Conservation (phyloP, 352 stramenopile genomes). For the Sclerospora graminicola region DNA sequence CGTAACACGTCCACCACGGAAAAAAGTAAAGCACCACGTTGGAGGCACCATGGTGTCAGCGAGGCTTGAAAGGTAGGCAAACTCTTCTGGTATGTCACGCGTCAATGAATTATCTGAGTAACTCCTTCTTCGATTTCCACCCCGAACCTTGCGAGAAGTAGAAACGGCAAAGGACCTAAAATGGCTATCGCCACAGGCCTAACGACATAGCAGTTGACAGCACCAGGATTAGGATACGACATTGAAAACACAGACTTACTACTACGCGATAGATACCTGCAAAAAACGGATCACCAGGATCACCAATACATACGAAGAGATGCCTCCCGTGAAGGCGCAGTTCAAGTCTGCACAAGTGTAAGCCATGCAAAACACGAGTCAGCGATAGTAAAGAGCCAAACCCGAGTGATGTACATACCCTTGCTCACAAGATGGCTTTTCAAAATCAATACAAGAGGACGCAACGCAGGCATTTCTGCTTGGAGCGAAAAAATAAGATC, state of each 20-base stretch:
- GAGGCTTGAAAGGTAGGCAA: constrained; percentile 5
- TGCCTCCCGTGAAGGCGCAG: constrained; percentile 90
- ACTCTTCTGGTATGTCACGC: constrained; percentile 14
- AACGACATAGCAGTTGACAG: not conserved
- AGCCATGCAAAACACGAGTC: constrained; percentile 20
- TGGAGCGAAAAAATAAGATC: constrained; percentile 87
- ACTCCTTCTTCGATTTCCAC: constrained; percentile 19
- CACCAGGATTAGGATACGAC: not conserved
- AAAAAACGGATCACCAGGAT: constrained; percentile 92
- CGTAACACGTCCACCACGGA: constrained; percentile 36
- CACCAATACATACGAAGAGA: constrained; percentile 94
- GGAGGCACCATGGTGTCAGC: constrained; percentile 10
- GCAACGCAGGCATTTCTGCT: constrained; percentile 88
- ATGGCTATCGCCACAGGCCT: constrained; percentile 72
- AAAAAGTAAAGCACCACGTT: constrained; percentile 62
- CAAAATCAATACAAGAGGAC: constrained; percentile 91
- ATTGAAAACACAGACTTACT: not conserved
- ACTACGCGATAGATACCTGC: constrained; percentile 31
- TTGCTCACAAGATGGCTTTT: constrained; percentile 75
- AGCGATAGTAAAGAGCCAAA: not conserved
- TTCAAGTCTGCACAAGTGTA: constrained; percentile 69
- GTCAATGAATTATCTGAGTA: constrained; percentile 20
- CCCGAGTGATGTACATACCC: constrained; percentile 18
- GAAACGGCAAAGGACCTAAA: constrained; percentile 29
- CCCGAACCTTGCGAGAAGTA: constrained; percentile 6